Conservation (phyloP, 2,329 filamentous ascomycete genomes). For the Chaetomiaceae sp. region DNA sequence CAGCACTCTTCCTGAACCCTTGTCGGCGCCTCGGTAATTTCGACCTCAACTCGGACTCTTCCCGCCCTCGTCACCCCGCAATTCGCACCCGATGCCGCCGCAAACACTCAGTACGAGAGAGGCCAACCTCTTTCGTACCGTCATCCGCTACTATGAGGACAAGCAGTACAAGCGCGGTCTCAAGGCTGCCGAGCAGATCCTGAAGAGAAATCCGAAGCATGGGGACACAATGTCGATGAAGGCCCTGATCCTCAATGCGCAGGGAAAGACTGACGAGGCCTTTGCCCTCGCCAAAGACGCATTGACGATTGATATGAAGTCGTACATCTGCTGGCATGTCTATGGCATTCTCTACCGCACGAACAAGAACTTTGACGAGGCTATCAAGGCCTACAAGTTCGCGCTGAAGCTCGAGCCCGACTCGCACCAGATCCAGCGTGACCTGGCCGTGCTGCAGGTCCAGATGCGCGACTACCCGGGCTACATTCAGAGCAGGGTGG, state of each 20-base stretch:
- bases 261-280: conserved; percentile 89
- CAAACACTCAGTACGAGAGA: conserved; percentile 81
- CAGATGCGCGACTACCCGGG: conserved; percentile 96
- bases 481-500: conserved; percentile 81
- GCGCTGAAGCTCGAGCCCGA: conserved; percentile 91
- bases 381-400: conserved; percentile 98
- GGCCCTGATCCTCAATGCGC: conserved; percentile 88
- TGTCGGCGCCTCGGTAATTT: not conserved
- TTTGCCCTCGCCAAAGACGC: conserved; percentile 91
- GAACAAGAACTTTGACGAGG: conserved; percentile 97
- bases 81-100: conserved; percentile 55
- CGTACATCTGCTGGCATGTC: conserved; percentile 98
- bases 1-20: too few relatives aligned
- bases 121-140: conserved; percentile 85
- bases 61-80: conserved; percentile 12
- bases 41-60: not conserved
- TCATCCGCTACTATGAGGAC: conserved; percentile 94
- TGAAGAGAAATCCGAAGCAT: conserved; percentile 92
- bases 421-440: conserved; percentile 86
- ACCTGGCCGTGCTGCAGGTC: conserved; percentile 86
- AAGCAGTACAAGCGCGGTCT: conserved; percentile 96
- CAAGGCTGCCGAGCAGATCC: conserved; percentile 93
- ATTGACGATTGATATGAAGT: conserved; percentile 95
- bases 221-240: conserved; percentile 99
- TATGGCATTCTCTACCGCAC: conserved; percentile 91